A percentile compares a stretch with the other conserved stretches of the same genome.
These are phyloP conservation scores for Kalanchoe fedtschenkoi DNA, from an alignment of 164 flowering plant species.

Conservation along the genomic window DNA sequence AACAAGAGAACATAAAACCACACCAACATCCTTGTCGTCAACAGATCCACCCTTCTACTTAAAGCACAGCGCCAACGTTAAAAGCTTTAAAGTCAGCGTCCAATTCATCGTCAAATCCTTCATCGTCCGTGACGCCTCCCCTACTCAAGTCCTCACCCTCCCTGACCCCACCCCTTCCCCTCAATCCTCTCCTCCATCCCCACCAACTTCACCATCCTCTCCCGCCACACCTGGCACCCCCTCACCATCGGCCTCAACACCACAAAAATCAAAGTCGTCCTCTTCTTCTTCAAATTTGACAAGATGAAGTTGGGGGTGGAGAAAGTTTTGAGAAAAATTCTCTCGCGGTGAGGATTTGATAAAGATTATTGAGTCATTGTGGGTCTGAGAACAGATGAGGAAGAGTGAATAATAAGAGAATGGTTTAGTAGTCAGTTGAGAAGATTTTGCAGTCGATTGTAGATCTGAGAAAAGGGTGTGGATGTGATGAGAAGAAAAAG, in stretches of 20 bases:
- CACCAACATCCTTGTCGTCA: no score
- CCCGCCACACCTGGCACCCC: slow-evolving; percentile 95
- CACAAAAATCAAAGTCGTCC: slow-evolving; percentile 66
- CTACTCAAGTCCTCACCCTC: slow-evolving; percentile 29
- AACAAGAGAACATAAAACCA: no score
- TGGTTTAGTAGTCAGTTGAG: no score
- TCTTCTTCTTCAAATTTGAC: slow-evolving; percentile 72
- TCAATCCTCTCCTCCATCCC: slow-evolving; percentile 70
- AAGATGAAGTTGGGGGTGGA: slow-evolving; percentile 40
- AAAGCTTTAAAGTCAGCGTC: no score
- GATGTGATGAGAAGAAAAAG: no score
- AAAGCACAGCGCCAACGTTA: no score
- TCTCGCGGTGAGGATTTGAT: slow-evolving; percentile 56
- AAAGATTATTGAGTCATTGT: no score
- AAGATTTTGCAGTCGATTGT: slow-evolving; percentile 54
- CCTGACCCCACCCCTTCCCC: slow-evolving; percentile 29
- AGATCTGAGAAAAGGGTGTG: slow-evolving; percentile 63
- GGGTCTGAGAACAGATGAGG: no score
- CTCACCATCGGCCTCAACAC: slow-evolving; percentile 89
- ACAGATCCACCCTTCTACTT: no score
- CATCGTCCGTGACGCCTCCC: no score
- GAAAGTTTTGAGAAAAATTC: slow-evolving; percentile 62
- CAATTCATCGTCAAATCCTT: no score
- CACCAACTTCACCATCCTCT: slow-evolving; percentile 87
- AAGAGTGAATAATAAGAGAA: no score